Conservation (phyloP, 148 eudicot species). For the Rhododendron molle region DNA sequence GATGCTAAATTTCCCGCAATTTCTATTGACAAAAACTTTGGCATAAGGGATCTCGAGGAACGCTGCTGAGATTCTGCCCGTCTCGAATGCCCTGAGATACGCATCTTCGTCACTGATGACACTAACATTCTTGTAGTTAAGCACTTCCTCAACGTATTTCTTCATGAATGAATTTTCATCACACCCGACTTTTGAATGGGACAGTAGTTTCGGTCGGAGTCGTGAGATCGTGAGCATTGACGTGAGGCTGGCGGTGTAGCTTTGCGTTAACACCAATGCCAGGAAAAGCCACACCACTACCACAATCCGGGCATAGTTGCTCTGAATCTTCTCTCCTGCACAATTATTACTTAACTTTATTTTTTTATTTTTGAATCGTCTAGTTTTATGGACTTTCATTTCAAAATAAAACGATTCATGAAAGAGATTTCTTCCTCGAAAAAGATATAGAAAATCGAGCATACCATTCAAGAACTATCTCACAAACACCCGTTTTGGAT, state of each 20-base stretch:
- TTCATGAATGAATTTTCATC: not conserved
- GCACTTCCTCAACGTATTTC: not conserved
- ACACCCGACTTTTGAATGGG: conserved; percentile 21
- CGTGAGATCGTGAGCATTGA: conserved; percentile 29
- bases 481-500: too few relatives aligned
- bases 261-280: conserved; percentile 19
- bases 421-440: too few relatives aligned
- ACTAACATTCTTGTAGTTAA: conserved; percentile 6
- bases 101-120: not conserved
- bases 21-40: conserved; percentile 9
- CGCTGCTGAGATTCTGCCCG: conserved; percentile 10
- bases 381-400: too few relatives aligned
- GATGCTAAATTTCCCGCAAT: conserved; percentile 23
- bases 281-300: conserved; percentile 34
- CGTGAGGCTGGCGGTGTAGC: conserved; percentile 33
- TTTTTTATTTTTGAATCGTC: too few relatives aligned
- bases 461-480: too few relatives aligned
- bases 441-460: too few relatives aligned
- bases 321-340: conserved; percentile 9
- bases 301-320: conserved; percentile 21
- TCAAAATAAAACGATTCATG: too few relatives aligned
- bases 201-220: not conserved
- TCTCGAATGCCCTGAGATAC: not conserved
- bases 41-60: conserved; percentile 32
- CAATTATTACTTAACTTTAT: not conserved